Percentiles rank a stretch among this genome's conserved stretches.
Conservation (phyloP, 129 eudicot species). For the Smallanthus sonchifolius region DNA sequence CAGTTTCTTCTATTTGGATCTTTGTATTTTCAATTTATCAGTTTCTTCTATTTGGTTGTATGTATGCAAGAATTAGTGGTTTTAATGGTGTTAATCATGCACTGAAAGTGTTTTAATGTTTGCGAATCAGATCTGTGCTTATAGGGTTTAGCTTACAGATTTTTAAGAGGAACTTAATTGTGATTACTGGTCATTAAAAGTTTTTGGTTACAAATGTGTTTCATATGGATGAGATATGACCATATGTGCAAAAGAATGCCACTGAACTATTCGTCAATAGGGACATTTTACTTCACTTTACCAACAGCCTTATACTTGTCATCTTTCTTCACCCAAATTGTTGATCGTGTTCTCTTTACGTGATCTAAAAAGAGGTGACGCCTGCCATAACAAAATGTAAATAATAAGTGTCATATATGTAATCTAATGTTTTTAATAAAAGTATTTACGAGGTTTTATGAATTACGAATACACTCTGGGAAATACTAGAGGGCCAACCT, state of each 20-base stretch:
- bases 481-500: slow-evolving; percentile 39
- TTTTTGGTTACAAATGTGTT: slow-evolving; percentile 1
- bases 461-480: neutral
- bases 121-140: slow-evolving; percentile 7
- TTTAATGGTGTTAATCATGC: neutral
- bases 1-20: too few species aligned
- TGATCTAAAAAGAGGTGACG: neutral
- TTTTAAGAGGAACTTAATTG: slow-evolving; percentile 1
- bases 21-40: too few species aligned
- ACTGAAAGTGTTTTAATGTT: neutral
- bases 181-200: slow-evolving; percentile 5
- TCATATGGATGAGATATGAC: neutral
- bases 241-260: slow-evolving; percentile 10
- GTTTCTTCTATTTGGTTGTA: too few species aligned
- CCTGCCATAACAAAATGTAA: neutral
- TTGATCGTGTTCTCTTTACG: slow-evolving; percentile 11
- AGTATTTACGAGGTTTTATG: neutral
- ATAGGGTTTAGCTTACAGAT: neutral
- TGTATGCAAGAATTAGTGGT: neutral
- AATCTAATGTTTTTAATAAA: neutral
- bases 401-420: neutral
- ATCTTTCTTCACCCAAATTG: slow-evolving; percentile 8
- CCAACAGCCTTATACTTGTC: slow-evolving; percentile 6
- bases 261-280: neutral
- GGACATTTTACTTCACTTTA: neutral